These are phyloP conservation scores for Globisporangium cylindrosporum DNA, from an alignment of 352 stramenopile genomes.

Conservation along the genomic window DNA sequence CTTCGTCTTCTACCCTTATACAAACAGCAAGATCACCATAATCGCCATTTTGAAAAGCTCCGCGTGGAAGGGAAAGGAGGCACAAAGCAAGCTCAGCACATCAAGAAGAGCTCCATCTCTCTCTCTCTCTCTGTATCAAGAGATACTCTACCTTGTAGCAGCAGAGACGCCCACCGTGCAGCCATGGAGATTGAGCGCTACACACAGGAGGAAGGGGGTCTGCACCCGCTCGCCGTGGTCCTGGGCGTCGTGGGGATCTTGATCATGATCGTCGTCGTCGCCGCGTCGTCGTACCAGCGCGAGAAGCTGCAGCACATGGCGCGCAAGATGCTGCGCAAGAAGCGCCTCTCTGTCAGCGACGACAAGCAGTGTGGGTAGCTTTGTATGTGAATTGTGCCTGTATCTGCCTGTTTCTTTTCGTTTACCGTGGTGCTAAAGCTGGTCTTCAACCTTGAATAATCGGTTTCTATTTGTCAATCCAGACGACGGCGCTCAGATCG, in stretches of 20 bases:
- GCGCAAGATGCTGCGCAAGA: conserved; percentile 71
- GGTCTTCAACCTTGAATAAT: background rate
- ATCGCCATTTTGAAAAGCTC: conserved; percentile 10
- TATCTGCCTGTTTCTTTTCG: background rate
- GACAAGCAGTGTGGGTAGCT: conserved; percentile 36
- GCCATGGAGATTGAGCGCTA: conserved; percentile 21
- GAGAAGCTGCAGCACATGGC: conserved; percentile 80
- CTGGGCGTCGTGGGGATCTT: conserved; percentile 60
- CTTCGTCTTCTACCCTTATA: background rate
- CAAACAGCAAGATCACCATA: background rate
- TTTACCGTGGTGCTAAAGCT: background rate
- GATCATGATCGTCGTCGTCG: conserved; percentile 59
- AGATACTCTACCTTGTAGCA: background rate
- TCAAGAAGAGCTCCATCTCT: background rate
- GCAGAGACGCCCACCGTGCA: too few relatives aligned
- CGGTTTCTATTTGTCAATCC: background rate
- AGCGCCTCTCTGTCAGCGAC: conserved; percentile 43
- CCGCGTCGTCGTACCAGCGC: conserved; percentile 74
- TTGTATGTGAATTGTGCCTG: background rate
- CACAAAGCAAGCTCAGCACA: background rate
- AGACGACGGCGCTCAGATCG: conserved; percentile 28
- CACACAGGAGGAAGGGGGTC: conserved; percentile 17
- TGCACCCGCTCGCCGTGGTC: conserved; percentile 70
- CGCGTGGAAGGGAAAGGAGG: conserved; percentile 6
- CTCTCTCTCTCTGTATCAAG: background rate